Percentiles rank a stretch among this genome's conserved stretches.
Conservation (phyloP, 2,329 filamentous ascomycete species). For the Fusarium sublunatum region DNA sequence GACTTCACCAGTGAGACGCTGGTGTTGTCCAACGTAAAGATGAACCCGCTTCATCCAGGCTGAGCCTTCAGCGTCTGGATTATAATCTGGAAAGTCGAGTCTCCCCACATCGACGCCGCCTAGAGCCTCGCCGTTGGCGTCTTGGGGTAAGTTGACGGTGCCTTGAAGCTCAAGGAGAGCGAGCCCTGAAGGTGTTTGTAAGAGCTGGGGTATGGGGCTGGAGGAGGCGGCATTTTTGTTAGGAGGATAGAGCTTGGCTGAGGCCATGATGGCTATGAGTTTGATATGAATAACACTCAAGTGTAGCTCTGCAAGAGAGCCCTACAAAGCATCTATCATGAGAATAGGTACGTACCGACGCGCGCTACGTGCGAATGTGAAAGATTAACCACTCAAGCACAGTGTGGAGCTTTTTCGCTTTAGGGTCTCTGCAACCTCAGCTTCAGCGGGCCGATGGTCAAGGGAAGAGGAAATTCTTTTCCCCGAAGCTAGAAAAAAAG, state of each 20-base stretch:
- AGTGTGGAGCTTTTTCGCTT: constrained; percentile 3
- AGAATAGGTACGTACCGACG: constrained; percentile 16
- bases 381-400: not conserved
- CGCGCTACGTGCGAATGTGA: constrained; percentile 4
- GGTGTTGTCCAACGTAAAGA: constrained; percentile 88
- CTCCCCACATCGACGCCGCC: constrained; percentile 67
- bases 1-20: constrained; percentile 88
- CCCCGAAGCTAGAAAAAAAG: constrained; percentile 23
- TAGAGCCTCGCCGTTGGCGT: constrained; percentile 48
- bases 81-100: constrained; percentile 82
- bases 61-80: constrained; percentile 59
- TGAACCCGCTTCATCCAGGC: constrained; percentile 93
- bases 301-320: not conserved
- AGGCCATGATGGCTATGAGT: constrained; percentile 47
- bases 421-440: constrained; percentile 13
- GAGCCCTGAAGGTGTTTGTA: constrained; percentile 89
- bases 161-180: constrained; percentile 94
- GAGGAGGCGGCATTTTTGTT: constrained; percentile 41
- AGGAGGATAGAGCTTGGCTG: constrained; percentile 56
- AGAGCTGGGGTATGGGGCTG: constrained; percentile 78
- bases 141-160: constrained; percentile 78
- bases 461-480: constrained; percentile 39
- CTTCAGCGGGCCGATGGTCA: not conserved
- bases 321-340: not conserved
- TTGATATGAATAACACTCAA: not conserved